Evolutionary conservation across 2,329 filamentous ascomycete species (phyloP).

Genomic region (Beauveria caledonica): DNA sequence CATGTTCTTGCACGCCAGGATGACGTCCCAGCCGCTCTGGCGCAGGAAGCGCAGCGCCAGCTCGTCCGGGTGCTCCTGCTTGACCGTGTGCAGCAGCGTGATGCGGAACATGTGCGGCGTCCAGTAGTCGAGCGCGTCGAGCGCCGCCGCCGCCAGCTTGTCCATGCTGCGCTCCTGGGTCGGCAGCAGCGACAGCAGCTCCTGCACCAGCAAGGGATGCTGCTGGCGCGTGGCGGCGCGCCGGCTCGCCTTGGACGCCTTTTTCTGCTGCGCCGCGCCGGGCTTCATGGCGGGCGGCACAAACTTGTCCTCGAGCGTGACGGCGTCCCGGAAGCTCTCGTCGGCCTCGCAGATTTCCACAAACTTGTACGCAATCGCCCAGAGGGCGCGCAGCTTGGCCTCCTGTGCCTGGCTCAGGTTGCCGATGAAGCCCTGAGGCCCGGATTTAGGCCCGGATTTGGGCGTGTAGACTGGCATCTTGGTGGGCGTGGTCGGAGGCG

Average conservation of each 20-base stretch:
- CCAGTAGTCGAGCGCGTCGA: conserved; percentile 64
- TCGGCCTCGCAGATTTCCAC: conserved; percentile 46
- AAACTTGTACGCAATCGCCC: conserved; percentile 63
- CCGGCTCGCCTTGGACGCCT: conserved; percentile 24
- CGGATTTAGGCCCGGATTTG: conserved; percentile 20
- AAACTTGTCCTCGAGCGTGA: conserved; percentile 24
- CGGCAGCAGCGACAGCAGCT: conserved; percentile 28
- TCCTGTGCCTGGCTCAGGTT: conserved; percentile 77
- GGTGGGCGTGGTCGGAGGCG: background rate
- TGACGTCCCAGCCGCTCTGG: conserved; percentile 81
- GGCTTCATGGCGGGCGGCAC: conserved; percentile 20
- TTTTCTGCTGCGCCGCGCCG: conserved; percentile 7
- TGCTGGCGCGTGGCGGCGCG: conserved; percentile 42
- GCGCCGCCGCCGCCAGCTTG: conserved; percentile 71
- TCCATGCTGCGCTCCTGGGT: conserved; percentile 70
- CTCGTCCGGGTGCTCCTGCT: conserved; percentile 82
- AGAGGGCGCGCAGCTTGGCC: conserved; percentile 72
- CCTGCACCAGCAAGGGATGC: conserved; percentile 22
- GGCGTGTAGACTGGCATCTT: background rate
- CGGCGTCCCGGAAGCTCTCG: conserved; percentile 18
- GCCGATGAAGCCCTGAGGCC: conserved; percentile 61
- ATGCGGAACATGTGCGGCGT: conserved; percentile 65
- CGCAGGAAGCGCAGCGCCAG: conserved; percentile 68
- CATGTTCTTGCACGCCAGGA: conserved; percentile 81
- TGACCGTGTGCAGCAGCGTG: conserved; percentile 81